These are phyloP conservation scores for Ogataea philodendri DNA, from an alignment of 805 yeast species.

Conservation along the genomic window DNA sequence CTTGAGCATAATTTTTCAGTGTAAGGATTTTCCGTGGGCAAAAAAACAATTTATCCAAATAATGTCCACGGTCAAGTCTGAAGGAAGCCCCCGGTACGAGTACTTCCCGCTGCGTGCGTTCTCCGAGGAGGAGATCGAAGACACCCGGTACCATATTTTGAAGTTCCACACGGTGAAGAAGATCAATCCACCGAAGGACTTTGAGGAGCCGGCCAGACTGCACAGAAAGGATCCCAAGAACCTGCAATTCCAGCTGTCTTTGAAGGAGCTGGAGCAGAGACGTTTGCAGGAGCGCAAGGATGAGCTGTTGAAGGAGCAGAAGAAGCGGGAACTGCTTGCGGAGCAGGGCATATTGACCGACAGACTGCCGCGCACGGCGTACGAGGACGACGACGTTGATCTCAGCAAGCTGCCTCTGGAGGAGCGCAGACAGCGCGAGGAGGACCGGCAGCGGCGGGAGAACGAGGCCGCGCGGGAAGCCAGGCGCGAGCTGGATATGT, in stretches of 20 bases:
- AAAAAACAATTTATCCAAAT: conserved; percentile 3
- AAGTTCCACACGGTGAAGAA: conserved; percentile 72
- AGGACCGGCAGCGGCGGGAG: conserved; percentile 26
- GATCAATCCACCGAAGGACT: conserved; percentile 69
- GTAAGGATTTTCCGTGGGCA: conserved; percentile 14
- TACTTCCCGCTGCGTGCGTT: conserved; percentile 70
- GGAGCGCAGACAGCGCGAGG: conserved; percentile 37
- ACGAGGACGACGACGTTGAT: conserved; percentile 33
- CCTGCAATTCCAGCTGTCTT: conserved; percentile 78
- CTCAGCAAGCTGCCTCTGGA: conserved; percentile 37
- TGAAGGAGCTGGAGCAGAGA: conserved; percentile 70
- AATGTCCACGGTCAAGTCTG: conserved; percentile 10
- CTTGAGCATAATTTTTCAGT: conserved; percentile 11
- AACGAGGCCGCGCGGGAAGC: conserved; percentile 34
- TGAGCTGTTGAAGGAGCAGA: conserved; percentile 40
- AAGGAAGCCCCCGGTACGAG: conserved; percentile 30
- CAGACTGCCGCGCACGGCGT: conserved; percentile 24
- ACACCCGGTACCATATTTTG: conserved; percentile 74
- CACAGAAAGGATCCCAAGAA: conserved; percentile 94
- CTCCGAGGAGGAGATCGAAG: conserved; percentile 65
- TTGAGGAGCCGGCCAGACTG: conserved; percentile 78
- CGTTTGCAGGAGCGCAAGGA: conserved; percentile 46
- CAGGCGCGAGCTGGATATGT: conserved; percentile 45
- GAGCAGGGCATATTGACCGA: conserved; percentile 18
- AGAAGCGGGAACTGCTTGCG: conserved; percentile 35